Evolutionary conservation across 2,329 filamentous ascomycete genomes (phyloP).

Genomic region (Sclerotinia sclerotiorum): DNA sequence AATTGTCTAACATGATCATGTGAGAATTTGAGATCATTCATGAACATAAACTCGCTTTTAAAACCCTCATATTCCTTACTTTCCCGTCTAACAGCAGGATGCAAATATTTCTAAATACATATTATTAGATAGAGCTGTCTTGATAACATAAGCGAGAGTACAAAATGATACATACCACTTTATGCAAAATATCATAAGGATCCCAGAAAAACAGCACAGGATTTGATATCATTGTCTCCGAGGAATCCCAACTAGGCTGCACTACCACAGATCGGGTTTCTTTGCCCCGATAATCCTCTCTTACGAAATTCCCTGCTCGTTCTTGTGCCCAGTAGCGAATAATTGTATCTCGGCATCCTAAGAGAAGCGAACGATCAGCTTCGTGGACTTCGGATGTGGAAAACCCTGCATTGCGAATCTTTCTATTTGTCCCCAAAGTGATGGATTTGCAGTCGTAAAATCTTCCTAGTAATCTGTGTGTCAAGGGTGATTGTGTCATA

Average conservation of each 20-base stretch:
- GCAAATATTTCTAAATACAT: not conserved
- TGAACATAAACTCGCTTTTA: not conserved
- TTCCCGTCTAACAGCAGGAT: not conserved
- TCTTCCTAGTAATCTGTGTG: not conserved
- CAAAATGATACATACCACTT: not conserved
- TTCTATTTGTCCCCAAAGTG: not conserved
- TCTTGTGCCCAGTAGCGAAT: not conserved
- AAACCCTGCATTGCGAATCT: not conserved
- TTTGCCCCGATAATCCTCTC: not conserved
- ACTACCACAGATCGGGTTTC: not conserved
- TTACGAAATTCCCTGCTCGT: not conserved
- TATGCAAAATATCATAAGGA: not conserved
- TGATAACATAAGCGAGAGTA: not conserved
- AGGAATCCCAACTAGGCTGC: not conserved
- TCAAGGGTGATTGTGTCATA: rapidly evolving
- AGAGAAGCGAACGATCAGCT: not conserved
- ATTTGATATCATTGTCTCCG: not conserved
- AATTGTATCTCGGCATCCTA: not conserved
- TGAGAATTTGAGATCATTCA: not conserved
- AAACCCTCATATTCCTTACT: no score
- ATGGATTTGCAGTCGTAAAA: slow-evolving; percentile 13
- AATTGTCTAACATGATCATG: not conserved
- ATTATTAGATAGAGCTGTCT: not conserved
- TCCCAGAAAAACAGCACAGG: not conserved
- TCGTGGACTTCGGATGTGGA: not conserved